A percentile compares a stretch with the other conserved stretches of the same genome.
phyloP scores from a whole-genome alignment of 2,329 filamentous ascomycete genomes.

The Colletotrichum spaethianum region DNA sequence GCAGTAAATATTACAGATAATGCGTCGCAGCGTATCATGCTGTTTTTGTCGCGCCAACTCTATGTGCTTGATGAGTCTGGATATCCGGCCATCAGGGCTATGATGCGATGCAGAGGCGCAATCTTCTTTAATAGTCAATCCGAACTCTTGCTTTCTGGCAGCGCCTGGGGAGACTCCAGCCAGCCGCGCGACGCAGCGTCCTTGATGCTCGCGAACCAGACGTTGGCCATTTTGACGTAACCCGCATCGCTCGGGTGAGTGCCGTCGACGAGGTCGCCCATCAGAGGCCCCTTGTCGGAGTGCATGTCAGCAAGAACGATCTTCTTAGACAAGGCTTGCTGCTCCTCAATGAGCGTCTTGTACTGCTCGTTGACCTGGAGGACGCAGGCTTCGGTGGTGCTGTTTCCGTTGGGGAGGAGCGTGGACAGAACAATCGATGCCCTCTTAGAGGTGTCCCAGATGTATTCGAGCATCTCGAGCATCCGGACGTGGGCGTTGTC shows the following conservation, averaged over 20 bases:
- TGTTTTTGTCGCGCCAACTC: too few species aligned
- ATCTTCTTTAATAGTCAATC: slow-evolving; percentile 28
- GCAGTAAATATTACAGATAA: not conserved
- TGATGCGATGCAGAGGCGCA: slow-evolving; percentile 17
- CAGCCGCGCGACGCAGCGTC: slow-evolving; percentile 46
- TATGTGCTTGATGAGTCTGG: not conserved
- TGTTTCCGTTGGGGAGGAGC: slow-evolving; percentile 51
- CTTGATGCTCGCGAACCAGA: slow-evolving; percentile 52
- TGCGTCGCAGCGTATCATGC: not conserved
- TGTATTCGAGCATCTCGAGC: slow-evolving; percentile 52
- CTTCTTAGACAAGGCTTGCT: slow-evolving; percentile 48
- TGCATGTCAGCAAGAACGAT: slow-evolving; percentile 60
- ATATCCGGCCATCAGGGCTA: slow-evolving; percentile 5
- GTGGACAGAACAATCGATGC: slow-evolving; percentile 57
- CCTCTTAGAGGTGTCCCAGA: slow-evolving; percentile 50
- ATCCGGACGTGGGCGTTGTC: slow-evolving; percentile 50
- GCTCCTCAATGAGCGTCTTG: slow-evolving; percentile 45
- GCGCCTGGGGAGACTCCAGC: slow-evolving; percentile 42
- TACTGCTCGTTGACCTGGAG: slow-evolving; percentile 53
- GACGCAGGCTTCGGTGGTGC: slow-evolving; percentile 48
- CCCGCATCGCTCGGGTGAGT: slow-evolving; percentile 57
- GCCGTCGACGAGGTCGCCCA: slow-evolving; percentile 53
- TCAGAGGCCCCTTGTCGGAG: slow-evolving; percentile 47
- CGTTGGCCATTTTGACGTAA: slow-evolving; percentile 58
- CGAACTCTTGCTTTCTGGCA: slow-evolving; percentile 17